Base-by-base conservation (phyloP, 2,329 filamentous ascomycete genomes). In the Calycina marina region DNA sequence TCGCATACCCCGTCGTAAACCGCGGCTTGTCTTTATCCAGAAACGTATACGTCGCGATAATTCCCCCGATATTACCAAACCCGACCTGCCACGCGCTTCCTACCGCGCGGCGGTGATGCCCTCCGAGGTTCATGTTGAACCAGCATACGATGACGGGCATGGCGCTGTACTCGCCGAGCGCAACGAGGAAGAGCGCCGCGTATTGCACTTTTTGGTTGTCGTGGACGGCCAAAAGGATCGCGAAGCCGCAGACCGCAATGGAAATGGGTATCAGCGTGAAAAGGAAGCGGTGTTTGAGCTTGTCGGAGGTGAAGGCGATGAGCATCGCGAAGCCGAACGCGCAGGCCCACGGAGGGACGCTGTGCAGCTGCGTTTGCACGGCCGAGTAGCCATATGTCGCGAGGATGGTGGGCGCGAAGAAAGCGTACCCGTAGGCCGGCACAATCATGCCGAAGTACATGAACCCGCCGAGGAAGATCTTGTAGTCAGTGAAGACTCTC, bases 91-190 rank as follows among this genome's bases (percentile, higher is more conserved):
- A 85, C 1, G 77, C 80, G 6, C 71, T 71, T 9, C 79, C 79
- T 11, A 85, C 69, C 6, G 73, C 65, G 26, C 79, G 65, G 3
- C 78, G 67, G 36, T 75, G 75, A 50, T 85, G 80, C 0, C 78
- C 79, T 2, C 72, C 72, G 1, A 84, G 59, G 45, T 85, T 86
- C 71, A 84, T 83, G 45, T 77, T 77, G 54, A 78, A 85, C 79
- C 80, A 86, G 53, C 78, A 85, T 5, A 85, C 69, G 26, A 85
- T 72, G 17, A 93, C 75, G 0, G 88, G 85, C 78, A 93, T 86
- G n/a, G 85, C 82, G 1, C 73, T 75, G 56, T 92, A 94, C 0
- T 71, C 68, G 30, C 83, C 83, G 59, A 75, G 75, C 2, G 81
- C 77, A 30, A 92, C 72, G 18, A 94, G 61, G 61, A 92, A 93